phyloP scores from a whole-genome alignment of 352 stramenopile species.

The Globisporangium splendens region DNA sequence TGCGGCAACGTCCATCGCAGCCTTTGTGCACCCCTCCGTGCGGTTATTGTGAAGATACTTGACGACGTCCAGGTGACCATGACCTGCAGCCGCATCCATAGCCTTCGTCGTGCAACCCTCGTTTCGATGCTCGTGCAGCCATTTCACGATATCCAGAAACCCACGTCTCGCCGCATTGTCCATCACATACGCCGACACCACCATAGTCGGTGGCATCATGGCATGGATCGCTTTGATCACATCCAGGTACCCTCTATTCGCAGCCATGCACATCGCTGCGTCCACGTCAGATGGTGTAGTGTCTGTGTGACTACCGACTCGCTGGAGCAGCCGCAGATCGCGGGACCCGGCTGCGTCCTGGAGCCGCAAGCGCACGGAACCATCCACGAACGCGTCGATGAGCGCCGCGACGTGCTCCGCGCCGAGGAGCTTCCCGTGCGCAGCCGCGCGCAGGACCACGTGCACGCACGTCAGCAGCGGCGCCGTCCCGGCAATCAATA shows the following conservation, averaged over 20 bases:
- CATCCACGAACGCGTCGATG: constrained; percentile 11
- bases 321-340: constrained; percentile 6
- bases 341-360: not conserved
- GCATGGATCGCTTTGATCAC: no score
- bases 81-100: constrained; percentile 7
- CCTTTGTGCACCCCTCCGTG: constrained; percentile 6
- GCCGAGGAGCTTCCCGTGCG: constrained; percentile 5
- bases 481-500: not conserved
- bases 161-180: not conserved
- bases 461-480: constrained; percentile 5
- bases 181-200: not conserved
- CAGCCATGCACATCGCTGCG: not conserved
- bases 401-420: constrained; percentile 2
- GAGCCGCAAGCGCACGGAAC: constrained; percentile 4
- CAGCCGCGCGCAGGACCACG: constrained; percentile 6
- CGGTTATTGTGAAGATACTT: constrained; percentile 5
- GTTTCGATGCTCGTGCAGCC: constrained; percentile 4
- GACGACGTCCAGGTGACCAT: constrained; percentile 4
- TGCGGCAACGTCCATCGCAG: constrained; percentile 6
- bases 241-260: no score
- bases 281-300: constrained; percentile 1
- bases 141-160: constrained; percentile 3
- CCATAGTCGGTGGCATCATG: no score
- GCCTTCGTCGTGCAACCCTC: not conserved
- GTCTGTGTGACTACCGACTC: constrained; percentile 2